phyloP scores from a whole-genome alignment of 108 stramenopile species.

The Bacterosira constricta region DNA sequence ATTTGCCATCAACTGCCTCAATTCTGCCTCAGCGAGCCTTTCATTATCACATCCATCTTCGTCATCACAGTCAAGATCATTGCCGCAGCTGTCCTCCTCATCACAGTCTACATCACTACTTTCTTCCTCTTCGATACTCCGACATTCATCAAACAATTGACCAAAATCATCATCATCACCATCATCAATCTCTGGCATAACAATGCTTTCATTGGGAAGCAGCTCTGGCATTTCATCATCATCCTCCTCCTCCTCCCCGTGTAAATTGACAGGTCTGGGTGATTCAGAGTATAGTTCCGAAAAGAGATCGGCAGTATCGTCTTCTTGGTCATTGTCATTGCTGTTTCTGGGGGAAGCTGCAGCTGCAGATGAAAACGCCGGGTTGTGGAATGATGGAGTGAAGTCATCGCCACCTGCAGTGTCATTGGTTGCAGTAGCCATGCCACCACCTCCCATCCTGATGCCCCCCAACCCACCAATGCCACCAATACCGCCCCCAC shows the following conservation, averaged over 20 bases:
- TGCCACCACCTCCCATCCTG: conserved; percentile 27
- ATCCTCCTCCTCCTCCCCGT: not conserved
- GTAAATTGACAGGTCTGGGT: conserved; percentile 70
- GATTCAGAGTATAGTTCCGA: conserved; percentile 83
- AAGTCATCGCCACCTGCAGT: not conserved
- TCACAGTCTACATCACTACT: not conserved
- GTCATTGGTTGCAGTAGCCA: conserved; percentile 6
- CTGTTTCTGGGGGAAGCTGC: conserved; percentile 1
- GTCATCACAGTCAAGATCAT: not conserved
- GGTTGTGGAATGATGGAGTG: not conserved
- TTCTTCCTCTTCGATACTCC: conserved; percentile 31
- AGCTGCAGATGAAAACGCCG: not conserved
- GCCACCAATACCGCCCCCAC: conserved; percentile 48
- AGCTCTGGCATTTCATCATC: not conserved
- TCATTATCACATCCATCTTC: not conserved
- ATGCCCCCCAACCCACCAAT: conserved; percentile 37
- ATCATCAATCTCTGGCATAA: not conserved
- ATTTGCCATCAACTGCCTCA: not conserved
- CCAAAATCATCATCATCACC: conserved; percentile 4
- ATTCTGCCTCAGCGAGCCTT: not conserved
- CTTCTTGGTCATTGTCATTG: conserved; percentile 54
- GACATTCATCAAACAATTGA: conserved; percentile 35
- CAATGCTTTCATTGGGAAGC: too few species aligned
- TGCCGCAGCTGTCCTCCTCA: not conserved
- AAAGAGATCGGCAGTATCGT: conserved; percentile 66